Conservation (phyloP, 306 rosid species). For the Casuarina cunninghamiana region DNA sequence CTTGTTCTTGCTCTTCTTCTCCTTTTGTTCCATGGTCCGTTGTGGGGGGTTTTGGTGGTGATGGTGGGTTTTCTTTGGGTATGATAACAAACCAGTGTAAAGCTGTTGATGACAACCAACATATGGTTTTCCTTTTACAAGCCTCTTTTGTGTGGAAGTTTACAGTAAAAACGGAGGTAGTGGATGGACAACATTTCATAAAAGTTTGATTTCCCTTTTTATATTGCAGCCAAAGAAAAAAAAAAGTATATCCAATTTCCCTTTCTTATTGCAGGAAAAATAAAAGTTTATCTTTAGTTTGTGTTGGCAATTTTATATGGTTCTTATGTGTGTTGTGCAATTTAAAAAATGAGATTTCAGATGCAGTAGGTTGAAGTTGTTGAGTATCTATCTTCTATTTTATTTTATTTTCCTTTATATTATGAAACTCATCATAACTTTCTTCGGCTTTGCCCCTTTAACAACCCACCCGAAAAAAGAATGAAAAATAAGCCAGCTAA, state of each 20-base stretch:
- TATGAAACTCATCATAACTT: neutral
- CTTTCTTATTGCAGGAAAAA: neutral
- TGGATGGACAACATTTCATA: conserved; percentile 6
- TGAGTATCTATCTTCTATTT: neutral
- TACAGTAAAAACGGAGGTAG: conserved; percentile 28
- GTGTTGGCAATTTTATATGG: neutral
- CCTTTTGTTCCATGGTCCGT: conserved; percentile 59
- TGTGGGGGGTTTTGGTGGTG: conserved; percentile 13
- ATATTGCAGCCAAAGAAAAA: conserved; percentile 6
- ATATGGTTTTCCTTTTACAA: neutral
- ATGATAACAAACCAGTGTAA: conserved; percentile 28
- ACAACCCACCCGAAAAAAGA: neutral
- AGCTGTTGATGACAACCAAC: conserved; percentile 19
- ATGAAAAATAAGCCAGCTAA: neutral
- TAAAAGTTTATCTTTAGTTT: neutral
- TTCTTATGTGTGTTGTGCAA: neutral
- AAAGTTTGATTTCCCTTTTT: conserved; percentile 6
- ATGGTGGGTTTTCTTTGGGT: conserved; percentile 35
- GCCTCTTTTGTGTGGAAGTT: conserved; percentile 14
- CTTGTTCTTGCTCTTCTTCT: conserved; percentile 52
- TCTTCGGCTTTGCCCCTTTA: neutral
- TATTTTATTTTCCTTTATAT: too few species aligned
- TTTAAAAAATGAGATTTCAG: neutral
- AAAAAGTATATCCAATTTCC: too few species aligned
- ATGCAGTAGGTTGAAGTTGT: conserved; percentile 5